These are phyloP conservation scores for Dactylellina sp. DNA, from an alignment of 2,329 filamentous ascomycete species.

Conservation along the genomic window DNA sequence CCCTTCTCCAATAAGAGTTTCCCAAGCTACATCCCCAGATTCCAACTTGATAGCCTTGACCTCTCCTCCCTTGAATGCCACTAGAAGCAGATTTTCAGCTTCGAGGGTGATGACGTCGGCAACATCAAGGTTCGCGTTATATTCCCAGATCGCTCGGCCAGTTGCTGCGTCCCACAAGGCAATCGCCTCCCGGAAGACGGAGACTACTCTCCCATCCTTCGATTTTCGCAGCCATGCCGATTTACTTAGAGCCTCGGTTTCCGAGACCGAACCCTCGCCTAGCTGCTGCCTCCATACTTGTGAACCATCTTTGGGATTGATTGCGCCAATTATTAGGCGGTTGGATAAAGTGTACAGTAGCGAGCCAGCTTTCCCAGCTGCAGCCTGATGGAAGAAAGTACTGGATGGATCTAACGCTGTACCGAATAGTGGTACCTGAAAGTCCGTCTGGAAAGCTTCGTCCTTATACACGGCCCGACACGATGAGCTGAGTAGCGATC, in stretches of 20 bases:
- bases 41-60: conserved; percentile 79
- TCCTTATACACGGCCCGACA: conserved; percentile 82
- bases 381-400: conserved; percentile 94
- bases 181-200: conserved; percentile 76
- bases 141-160: conserved; percentile 82
- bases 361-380: conserved; percentile 82
- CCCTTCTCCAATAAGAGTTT: conserved; percentile 78
- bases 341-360: conserved; percentile 92
- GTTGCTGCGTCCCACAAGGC: conserved; percentile 85
- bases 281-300: conserved; percentile 88
- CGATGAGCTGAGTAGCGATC: conserved; percentile 66
- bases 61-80: conserved; percentile 73
- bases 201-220: conserved; percentile 80
- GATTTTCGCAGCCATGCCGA: conserved; percentile 75
- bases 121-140: conserved; percentile 72
- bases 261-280: conserved; percentile 64
- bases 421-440: conserved; percentile 89
- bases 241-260: conserved; percentile 57
- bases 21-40: conserved; percentile 82
- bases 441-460: conserved; percentile 91
- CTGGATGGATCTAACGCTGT: conserved; percentile 78
- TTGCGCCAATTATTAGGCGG: conserved; percentile 81
- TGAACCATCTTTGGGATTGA: conserved; percentile 86
- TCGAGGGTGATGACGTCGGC: conserved; percentile 79
- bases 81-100: conserved; percentile 76